Evolutionary conservation across 176 grass and related monocot species (phyloP).

Genomic region (Thinopyrum elongatum): DNA sequence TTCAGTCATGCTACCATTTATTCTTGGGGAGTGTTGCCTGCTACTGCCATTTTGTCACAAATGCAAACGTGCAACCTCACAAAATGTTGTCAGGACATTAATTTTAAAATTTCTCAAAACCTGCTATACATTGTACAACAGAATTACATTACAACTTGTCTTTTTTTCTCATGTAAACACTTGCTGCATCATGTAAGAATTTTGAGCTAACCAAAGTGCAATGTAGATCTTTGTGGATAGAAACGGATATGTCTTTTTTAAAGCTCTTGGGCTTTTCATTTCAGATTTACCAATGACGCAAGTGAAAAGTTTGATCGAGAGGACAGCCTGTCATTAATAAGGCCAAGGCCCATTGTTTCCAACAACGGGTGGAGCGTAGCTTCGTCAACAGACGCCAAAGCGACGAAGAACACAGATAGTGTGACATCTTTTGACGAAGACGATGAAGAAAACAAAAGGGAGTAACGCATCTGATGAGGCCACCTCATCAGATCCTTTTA

Average conservation of each 20-base stretch:
- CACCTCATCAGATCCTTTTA: not conserved
- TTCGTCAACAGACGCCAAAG: constrained; percentile 52
- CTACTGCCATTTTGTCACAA: not conserved
- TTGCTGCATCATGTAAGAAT: constrained; percentile 20
- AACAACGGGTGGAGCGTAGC: constrained; percentile 56
- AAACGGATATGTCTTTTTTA: constrained; percentile 8
- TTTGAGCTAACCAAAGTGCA: constrained; percentile 14
- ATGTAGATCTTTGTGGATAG: not conserved
- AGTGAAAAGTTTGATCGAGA: constrained; percentile 80
- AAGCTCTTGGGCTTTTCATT: constrained; percentile 17
- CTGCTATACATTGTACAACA: not conserved
- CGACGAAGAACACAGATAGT: constrained; percentile 21
- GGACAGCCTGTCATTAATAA: constrained; percentile 82
- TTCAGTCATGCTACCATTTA: not conserved
- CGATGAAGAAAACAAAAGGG: constrained; percentile 90
- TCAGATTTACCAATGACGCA: constrained; percentile 73
- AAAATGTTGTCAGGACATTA: not conserved
- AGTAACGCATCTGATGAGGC: constrained; percentile 33
- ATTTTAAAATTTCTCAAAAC: not conserved
- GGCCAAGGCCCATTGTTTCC: constrained; percentile 64
- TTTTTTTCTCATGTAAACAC: not conserved
- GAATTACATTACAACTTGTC: not conserved
- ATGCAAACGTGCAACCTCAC: not conserved
- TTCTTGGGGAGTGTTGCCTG: not conserved
- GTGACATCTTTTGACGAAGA: constrained; percentile 48